These are phyloP conservation scores for Sporothrix euskadiensis DNA, from an alignment of 2,329 filamentous ascomycete species.

Conservation along the genomic window DNA sequence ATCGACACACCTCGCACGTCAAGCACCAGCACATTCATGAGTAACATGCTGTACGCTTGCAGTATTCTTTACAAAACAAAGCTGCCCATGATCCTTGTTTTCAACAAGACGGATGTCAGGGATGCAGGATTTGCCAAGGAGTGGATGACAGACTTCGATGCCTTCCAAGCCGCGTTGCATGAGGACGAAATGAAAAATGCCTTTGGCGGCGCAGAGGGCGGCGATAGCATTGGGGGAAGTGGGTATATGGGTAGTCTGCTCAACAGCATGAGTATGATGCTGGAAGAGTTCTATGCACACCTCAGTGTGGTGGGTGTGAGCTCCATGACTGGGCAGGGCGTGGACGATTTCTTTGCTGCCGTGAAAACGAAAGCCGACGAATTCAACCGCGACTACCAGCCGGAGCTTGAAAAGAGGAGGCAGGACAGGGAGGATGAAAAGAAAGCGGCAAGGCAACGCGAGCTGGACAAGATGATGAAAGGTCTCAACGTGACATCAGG, in stretches of 20 bases:
- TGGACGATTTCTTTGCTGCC: constrained; percentile 90
- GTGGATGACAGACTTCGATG: constrained; percentile 99
- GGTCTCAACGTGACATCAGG: constrained; percentile 64
- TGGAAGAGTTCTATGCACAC: constrained; percentile 97
- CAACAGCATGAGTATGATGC: constrained; percentile 96
- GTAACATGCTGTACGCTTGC: constrained; percentile 99
- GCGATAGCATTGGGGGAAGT: constrained; percentile 64
- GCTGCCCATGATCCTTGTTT: constrained; percentile 96
- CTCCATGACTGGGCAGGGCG: constrained; percentile 85
- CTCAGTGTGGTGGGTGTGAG: constrained; percentile 91
- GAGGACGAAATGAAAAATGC: constrained; percentile 76
- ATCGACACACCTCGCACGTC: constrained; percentile 94
- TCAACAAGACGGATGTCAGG: constrained; percentile 98
- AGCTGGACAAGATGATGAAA: constrained; percentile 90
- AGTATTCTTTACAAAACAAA: constrained; percentile 99
- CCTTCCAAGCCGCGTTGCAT: constrained; percentile 83
- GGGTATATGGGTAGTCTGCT: constrained; percentile 96
- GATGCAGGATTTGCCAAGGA: constrained; percentile 89
- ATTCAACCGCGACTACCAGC: constrained; percentile 86
- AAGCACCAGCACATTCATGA: constrained; percentile 97
- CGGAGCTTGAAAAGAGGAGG: constrained; percentile 79
- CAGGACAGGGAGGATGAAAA: constrained; percentile 76
- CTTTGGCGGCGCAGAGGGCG: constrained; percentile 71
- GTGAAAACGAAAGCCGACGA: constrained; percentile 85
- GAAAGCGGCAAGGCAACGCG: constrained; percentile 69